A percentile compares a stretch with the other conserved stretches of the same genome.
Evolutionary conservation across 495 filamentous ascomycete species (phyloP).

Genomic region (Chaetomium cochliodes): DNA sequence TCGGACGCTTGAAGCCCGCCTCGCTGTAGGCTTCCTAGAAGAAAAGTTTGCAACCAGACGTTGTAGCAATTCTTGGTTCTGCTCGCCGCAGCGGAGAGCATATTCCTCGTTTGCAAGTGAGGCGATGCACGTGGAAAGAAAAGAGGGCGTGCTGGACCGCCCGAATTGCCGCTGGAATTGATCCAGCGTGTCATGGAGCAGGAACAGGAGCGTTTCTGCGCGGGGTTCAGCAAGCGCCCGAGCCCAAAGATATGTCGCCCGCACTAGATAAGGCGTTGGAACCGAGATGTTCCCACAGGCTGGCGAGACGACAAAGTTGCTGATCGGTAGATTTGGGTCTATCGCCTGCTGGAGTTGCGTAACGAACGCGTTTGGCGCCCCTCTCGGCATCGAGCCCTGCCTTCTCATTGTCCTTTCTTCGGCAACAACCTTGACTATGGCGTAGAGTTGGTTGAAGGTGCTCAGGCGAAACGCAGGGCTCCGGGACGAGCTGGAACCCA

Average conservation of each 20-base stretch:
- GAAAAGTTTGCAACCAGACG: conserved; percentile 17
- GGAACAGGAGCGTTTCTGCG: conserved; percentile 2
- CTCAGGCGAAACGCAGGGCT: conserved; percentile 58
- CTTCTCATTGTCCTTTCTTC: conserved; percentile 11
- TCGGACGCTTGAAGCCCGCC: not conserved
- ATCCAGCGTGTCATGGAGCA: conserved; percentile 27
- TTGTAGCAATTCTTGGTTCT: conserved; percentile 3
- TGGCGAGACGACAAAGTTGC: conserved; percentile 18
- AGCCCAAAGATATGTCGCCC: conserved; percentile 29
- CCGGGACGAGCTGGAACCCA: conserved; percentile 41
- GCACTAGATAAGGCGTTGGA: conserved; percentile 30
- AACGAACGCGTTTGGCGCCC: not conserved
- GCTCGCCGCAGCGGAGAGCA: not conserved
- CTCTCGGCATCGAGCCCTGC: not conserved
- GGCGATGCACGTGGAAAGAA: conserved; percentile 22
- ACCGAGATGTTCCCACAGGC: conserved; percentile 18
- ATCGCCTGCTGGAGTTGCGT: conserved; percentile 23
- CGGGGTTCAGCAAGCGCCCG: conserved; percentile 17
- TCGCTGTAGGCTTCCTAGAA: not conserved
- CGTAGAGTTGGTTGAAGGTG: conserved; percentile 59
- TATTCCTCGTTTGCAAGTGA: conserved; percentile 20
- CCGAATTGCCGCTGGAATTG: conserved; percentile 28
- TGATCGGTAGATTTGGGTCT: conserved; percentile 20
- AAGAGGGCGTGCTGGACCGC: conserved; percentile 23
- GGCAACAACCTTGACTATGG: conserved; percentile 24